Conservation (phyloP, 2,329 filamentous ascomycete species). For the Pseudogymnoascus sp. region DNA sequence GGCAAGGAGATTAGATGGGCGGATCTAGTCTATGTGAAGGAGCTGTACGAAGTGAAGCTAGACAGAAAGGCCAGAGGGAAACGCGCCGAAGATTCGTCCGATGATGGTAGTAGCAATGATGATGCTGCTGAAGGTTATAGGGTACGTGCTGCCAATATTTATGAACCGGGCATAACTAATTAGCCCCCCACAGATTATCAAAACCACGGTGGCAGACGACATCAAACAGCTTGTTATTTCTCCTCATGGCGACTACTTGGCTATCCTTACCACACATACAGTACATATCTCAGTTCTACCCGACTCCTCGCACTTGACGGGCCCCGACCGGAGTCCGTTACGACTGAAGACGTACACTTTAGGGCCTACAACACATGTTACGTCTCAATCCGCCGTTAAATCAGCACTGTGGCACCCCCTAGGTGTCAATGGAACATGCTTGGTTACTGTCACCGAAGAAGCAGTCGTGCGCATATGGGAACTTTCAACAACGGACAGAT, state of each 20-base stretch:
- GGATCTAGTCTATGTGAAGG: constrained; percentile 73
- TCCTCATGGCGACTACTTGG: constrained; percentile 71
- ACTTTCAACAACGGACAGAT: constrained; percentile 71
- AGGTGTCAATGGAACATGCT: constrained; percentile 68
- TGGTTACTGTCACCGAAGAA: constrained; percentile 84
- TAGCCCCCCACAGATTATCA: constrained; percentile 53
- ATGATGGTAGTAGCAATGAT: constrained; percentile 19
- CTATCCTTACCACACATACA: constrained; percentile 79
- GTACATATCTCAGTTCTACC: constrained; percentile 83
- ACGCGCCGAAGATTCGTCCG: constrained; percentile 18
- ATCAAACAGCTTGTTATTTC: constrained; percentile 83
- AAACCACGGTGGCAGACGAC: constrained; percentile 67
- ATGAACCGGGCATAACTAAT: constrained; percentile 16
- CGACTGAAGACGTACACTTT: constrained; percentile 82
- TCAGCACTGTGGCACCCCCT: constrained; percentile 90
- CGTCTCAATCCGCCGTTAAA: constrained; percentile 71
- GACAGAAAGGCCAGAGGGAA: constrained; percentile 21
- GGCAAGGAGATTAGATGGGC: constrained; percentile 91
- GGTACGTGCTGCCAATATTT: constrained; percentile 29
- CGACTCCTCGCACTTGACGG: constrained; percentile 66
- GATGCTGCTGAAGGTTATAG: constrained; percentile 38
- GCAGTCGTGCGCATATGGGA: constrained; percentile 89
- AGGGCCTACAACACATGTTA: constrained; percentile 87
- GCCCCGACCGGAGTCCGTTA: constrained; percentile 58
- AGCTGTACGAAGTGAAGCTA: constrained; percentile 39